Base-by-base conservation (phyloP, 192 early-diverging fungal species). In the Coemansia aciculifera region DNA sequence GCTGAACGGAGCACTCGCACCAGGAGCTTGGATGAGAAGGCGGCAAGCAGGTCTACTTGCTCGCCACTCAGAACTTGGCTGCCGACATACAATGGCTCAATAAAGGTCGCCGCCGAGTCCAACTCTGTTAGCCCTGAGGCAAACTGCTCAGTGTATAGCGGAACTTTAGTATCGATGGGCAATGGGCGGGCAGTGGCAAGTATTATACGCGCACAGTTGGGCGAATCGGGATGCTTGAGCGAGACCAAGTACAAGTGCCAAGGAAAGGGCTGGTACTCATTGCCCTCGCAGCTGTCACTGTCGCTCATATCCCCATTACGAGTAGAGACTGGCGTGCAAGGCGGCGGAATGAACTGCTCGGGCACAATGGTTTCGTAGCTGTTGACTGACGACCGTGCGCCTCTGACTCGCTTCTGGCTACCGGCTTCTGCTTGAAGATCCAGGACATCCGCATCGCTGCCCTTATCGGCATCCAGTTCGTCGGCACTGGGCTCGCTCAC, bases 11-110 rank as follows among this genome's bases (percentile, higher is more conserved):
- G 63, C 6, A 89, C 72, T 7, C 86, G 78, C 8, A 71, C 59
- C 39, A 88, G 68, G 7, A 87, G 31, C 12, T 80, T 71, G 3
- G 88, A 61, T 0, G 87, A 90, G 54, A 85, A 91, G n/a, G 81
- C 68, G 7, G 78, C 83, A 1, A 90, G 60, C 2, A 59, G n/a
- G 0, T 85, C 76, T 0, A 86, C 66, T 19, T 83, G 75, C 9
- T 77, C 79, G 1, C 51, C 15, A 7, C 68, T 64, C 24, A 88
- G 48, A 4, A 69, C 21, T 49, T 71, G 75, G 6, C 63, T 52
- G 8, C 81, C 72, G 6, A 78, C 27, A 40, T 72, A 75, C 42
- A 37, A 0, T 0, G 61, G 60, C 37, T 17, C n/a, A 11, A 83
- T 63, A 1, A 48, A 11, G 5, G 75, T 74, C 27, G 36, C 40